Evolutionary conservation across 305 asterid species (phyloP).

Genomic region (Fraxinus latifolia): DNA sequence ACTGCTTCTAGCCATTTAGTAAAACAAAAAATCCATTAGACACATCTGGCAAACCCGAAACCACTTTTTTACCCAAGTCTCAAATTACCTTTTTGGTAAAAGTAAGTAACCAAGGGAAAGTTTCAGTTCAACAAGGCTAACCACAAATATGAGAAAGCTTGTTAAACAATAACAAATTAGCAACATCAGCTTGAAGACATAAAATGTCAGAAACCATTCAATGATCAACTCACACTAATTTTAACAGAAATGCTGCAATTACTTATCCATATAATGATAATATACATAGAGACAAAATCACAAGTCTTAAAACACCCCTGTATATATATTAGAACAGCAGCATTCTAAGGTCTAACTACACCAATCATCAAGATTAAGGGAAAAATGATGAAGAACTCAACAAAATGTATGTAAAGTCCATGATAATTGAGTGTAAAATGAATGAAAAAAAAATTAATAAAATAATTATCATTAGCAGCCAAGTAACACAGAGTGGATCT

Average conservation of each 20-base stretch:
- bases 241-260: background rate
- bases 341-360: conserved; percentile 13
- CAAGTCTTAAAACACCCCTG: background rate
- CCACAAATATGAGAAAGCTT: background rate
- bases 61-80: background rate
- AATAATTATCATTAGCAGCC: background rate
- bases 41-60: background rate
- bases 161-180: background rate
- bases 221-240: background rate
- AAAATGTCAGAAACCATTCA: background rate
- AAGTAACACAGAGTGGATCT: background rate
- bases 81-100: background rate
- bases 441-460: background rate
- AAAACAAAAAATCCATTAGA: background rate
- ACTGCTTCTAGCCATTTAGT: background rate
- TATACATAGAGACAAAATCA: background rate
- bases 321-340: background rate
- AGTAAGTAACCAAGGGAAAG: background rate
- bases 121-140: conserved; percentile 16
- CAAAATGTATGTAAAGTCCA: background rate
- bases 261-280: background rate
- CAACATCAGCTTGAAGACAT: background rate
- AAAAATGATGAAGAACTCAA: background rate
- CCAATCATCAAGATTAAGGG: background rate
- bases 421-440: background rate